Evolutionary conservation across 352 stramenopile genomes (phyloP).

Genomic region (Globisporangium irregulare): DNA sequence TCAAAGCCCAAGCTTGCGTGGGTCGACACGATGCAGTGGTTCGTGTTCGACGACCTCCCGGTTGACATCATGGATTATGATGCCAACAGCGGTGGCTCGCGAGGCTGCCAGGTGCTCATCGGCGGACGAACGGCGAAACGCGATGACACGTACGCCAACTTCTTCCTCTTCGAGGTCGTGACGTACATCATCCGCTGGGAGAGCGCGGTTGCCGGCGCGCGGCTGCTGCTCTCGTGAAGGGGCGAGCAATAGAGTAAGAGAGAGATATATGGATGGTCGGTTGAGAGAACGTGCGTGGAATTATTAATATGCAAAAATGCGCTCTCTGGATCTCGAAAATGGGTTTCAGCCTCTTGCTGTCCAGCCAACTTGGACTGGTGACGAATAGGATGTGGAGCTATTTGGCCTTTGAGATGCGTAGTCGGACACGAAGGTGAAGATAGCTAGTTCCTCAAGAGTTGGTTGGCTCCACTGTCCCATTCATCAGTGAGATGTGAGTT

Average conservation of each 20-base stretch:
- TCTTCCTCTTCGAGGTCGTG: slow-evolving; percentile 50
- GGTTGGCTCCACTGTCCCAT: not conserved
- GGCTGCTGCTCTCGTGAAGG: slow-evolving; percentile 25
- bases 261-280: not conserved
- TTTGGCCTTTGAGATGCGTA: no score
- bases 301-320: not conserved
- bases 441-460: not conserved
- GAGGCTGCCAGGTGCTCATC: slow-evolving; percentile 16
- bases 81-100: not conserved
- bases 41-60: slow-evolving; percentile 19
- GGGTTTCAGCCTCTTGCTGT: no score
- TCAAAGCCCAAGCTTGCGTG: slow-evolving; percentile 34
- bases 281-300: not conserved
- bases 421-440: not conserved
- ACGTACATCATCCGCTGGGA: slow-evolving; percentile 50
- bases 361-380: no score
- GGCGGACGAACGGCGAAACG: slow-evolving; percentile 38
- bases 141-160: slow-evolving; percentile 34
- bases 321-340: not conserved
- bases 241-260: not conserved
- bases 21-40: slow-evolving; percentile 51
- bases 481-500: not conserved
- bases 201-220: slow-evolving; percentile 32
- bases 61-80: not conserved
- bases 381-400: no score